Conservation (phyloP, 805 yeast genomes). For the Wickerhamomyces chambardii region DNA sequence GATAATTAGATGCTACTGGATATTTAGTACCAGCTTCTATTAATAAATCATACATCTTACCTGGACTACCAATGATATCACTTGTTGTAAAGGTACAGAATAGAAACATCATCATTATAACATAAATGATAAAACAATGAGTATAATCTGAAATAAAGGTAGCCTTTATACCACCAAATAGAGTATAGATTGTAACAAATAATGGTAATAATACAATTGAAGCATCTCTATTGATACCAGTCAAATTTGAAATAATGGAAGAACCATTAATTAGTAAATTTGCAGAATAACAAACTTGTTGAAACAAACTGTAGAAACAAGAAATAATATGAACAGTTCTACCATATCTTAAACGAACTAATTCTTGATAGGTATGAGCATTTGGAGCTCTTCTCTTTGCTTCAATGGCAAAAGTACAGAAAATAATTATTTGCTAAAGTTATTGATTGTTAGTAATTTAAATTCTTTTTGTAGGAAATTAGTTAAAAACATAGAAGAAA, state of each 20-base stretch:
- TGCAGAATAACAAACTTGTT: constrained; percentile 21
- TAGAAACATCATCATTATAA: constrained; percentile 63
- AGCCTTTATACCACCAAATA: constrained; percentile 27
- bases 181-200: constrained; percentile 24
- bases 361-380: constrained; percentile 26
- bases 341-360: constrained; percentile 23
- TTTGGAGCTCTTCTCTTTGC: constrained; percentile 24
- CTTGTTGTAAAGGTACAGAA: constrained; percentile 62
- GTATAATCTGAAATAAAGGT: constrained; percentile 36
- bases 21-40: constrained; percentile 43
- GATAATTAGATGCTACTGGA: constrained; percentile 74
- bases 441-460: too few species aligned
- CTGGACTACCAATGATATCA: constrained; percentile 62
- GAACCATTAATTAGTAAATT: constrained; percentile 26
- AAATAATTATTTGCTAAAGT: too few species aligned
- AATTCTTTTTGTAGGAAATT: too few species aligned
- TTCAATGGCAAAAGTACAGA: constrained; percentile 16
- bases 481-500: too few species aligned
- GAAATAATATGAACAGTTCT: constrained; percentile 16
- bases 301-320: constrained; percentile 18
- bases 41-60: constrained; percentile 64
- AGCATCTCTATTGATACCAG: constrained; percentile 16
- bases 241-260: constrained; percentile 22
- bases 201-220: constrained; percentile 21
- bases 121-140: constrained; percentile 68